Percentiles rank a stretch among this genome's conserved stretches.
Evolutionary conservation across 495 filamentous ascomycete species (phyloP).

Genomic region (Margaritispora aquatica): DNA sequence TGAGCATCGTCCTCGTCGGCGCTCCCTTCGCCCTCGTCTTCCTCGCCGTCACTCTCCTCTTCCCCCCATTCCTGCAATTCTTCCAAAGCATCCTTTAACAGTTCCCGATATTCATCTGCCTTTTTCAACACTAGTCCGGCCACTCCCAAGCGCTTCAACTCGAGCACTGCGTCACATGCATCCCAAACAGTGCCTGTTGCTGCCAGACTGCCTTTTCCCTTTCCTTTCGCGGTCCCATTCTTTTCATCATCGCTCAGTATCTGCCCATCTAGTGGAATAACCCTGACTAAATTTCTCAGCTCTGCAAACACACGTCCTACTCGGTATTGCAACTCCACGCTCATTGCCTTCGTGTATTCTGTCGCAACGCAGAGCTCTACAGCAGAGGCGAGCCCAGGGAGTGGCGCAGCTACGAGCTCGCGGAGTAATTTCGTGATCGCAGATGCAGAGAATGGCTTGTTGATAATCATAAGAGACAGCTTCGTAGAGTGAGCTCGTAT

Average conservation of each 20-base stretch:
- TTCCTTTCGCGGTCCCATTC: constrained; percentile 31
- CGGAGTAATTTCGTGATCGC: constrained; percentile 62
- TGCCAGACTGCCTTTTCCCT: constrained; percentile 47
- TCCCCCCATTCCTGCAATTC: constrained; percentile 84
- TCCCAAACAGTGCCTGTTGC: constrained; percentile 59
- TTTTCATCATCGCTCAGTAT: constrained; percentile 35
- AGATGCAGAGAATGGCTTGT: constrained; percentile 72
- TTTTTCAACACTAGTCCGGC: constrained; percentile 53
- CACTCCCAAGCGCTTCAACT: constrained; percentile 57
- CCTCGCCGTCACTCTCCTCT: constrained; percentile 50
- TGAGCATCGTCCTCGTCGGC: constrained; percentile 42
- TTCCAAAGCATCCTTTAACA: constrained; percentile 71
- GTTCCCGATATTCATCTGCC: constrained; percentile 59
- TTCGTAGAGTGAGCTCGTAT: constrained; percentile 81
- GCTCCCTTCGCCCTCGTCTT: constrained; percentile 35
- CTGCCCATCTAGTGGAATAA: constrained; percentile 41
- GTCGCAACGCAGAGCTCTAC: constrained; percentile 53
- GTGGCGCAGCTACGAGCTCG: constrained; percentile 55
- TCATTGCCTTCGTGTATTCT: constrained; percentile 52
- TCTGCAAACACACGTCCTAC: constrained; percentile 41
- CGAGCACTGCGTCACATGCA: constrained; percentile 64
- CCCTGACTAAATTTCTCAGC: constrained; percentile 33
- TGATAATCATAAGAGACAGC: constrained; percentile 77
- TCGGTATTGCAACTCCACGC: constrained; percentile 45
- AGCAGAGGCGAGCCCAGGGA: constrained; percentile 66